Conservation (phyloP, 495 filamentous ascomycete genomes). For the Aspergillus biplanus region DNA sequence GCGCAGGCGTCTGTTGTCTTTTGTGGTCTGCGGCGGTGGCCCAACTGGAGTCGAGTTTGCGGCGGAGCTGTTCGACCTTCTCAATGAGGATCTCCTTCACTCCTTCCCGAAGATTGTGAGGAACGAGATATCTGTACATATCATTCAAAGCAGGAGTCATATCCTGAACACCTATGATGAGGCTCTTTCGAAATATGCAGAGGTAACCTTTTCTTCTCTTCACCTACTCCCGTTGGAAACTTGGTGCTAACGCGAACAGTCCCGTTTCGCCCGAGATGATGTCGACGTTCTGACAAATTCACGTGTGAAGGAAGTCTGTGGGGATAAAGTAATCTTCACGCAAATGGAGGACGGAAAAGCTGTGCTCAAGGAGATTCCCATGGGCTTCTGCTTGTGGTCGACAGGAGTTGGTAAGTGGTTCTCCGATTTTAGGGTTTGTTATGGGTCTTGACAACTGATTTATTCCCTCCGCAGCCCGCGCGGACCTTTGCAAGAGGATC, state of each 20-base stretch:
- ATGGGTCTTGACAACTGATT: background rate
- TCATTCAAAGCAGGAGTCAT: conserved; percentile 91
- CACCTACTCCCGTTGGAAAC: background rate
- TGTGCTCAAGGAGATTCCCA: conserved; percentile 89
- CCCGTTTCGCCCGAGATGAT: conserved; percentile 83
- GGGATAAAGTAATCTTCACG: conserved; percentile 83
- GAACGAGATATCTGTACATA: conserved; percentile 96
- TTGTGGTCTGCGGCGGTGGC: conserved; percentile 92
- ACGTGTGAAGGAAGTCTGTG: conserved; percentile 83
- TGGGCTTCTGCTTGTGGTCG: conserved; percentile 97
- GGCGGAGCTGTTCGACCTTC: conserved; percentile 90
- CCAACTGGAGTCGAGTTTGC: conserved; percentile 98
- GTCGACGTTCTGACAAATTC: conserved; percentile 91
- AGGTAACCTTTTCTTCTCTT: conserved; percentile 47
- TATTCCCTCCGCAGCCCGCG: conserved; percentile 61
- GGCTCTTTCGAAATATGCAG: conserved; percentile 87
- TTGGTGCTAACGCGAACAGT: conserved; percentile 30
- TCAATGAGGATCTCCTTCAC: conserved; percentile 89
- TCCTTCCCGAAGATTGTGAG: conserved; percentile 87
- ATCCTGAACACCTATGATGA: conserved; percentile 99
- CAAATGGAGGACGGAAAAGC: conserved; percentile 77
- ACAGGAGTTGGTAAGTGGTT: conserved; percentile 73
- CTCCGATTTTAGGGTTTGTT: background rate
- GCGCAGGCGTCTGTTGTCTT: conserved; percentile 83
- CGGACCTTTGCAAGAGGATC: conserved; percentile 74